Conservation (phyloP, 2,329 filamentous ascomycete species). For the Ceratocystis ficicola region DNA sequence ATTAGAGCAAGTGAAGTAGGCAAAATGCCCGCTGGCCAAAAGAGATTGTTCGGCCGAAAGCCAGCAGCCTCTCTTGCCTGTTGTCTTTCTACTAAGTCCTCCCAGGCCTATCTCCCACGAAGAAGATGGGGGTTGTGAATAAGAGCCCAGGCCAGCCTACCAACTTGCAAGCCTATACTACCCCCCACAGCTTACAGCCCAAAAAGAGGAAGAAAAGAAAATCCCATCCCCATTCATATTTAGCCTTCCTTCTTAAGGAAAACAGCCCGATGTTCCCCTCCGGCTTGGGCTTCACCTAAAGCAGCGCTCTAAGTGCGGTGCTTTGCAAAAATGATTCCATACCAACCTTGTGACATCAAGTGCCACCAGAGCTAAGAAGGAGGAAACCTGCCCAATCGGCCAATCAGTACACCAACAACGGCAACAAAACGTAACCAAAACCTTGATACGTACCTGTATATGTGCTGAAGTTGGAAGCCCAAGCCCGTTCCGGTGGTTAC, state of each 20-base stretch:
- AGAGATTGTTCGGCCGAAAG: not conserved
- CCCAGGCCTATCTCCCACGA: too few relatives aligned
- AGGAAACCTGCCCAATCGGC: not conserved
- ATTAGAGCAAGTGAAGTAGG: not conserved
- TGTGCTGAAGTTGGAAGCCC: conserved; percentile 1
- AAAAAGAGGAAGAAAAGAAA: too few relatives aligned
- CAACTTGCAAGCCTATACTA: too few relatives aligned
- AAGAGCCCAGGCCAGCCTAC: too few relatives aligned
- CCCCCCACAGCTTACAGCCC: too few relatives aligned
- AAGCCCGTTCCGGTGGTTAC: not conserved
- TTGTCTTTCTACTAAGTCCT: too few relatives aligned
- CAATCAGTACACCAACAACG: not conserved
- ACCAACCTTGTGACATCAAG: not conserved
- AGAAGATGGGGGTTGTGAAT: too few relatives aligned
- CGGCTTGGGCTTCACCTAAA: too few relatives aligned
- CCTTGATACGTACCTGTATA: not conserved
- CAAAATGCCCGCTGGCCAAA: not conserved
- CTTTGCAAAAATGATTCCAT: conserved; percentile 1
- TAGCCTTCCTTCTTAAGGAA: too few relatives aligned
- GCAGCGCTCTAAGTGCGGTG: not conserved
- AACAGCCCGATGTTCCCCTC: too few relatives aligned
- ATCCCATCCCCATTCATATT: too few relatives aligned
- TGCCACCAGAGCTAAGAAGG: not conserved
- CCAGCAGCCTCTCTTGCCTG: not conserved
- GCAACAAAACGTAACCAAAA: not conserved